phyloP scores from a whole-genome alignment of 371 early-diverging fungal species.

The Globomyces sp. region DNA sequence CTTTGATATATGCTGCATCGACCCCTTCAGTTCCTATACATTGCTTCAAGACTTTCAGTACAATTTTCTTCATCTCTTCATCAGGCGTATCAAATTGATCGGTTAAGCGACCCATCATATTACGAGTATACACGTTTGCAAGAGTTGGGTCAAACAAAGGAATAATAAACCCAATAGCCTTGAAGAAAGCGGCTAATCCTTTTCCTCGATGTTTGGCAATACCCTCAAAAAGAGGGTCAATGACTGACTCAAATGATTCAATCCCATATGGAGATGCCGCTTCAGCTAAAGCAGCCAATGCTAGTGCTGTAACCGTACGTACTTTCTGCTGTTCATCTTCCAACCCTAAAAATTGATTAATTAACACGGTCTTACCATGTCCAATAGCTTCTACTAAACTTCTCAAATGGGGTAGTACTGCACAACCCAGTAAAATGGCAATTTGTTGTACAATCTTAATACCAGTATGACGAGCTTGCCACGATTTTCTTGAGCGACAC shows the following conservation, averaged over 20 bases:
- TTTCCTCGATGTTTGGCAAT: conserved; percentile 94
- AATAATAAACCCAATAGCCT: conserved; percentile 95
- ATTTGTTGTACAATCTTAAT: conserved; percentile 96
- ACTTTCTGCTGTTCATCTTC: conserved; percentile 97
- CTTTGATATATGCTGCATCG: conserved; percentile 75
- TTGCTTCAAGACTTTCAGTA: conserved; percentile 94
- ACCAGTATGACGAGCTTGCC: conserved; percentile 99
- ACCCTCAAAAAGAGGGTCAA: conserved; percentile 91
- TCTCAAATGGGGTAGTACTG: conserved; percentile 91
- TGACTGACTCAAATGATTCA: conserved; percentile 89
- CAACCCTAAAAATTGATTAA: conserved; percentile 52
- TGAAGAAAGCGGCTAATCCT: conserved; percentile 95
- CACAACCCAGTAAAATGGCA: conserved; percentile 91
- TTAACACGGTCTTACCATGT: conserved; percentile 28
- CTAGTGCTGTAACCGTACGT: conserved; percentile 91
- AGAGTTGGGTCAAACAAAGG: conserved; percentile 96
- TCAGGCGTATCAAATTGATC: conserved; percentile 97
- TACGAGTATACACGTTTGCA: conserved; percentile 89
- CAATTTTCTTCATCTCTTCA: conserved; percentile 97
- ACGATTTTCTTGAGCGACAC: conserved; percentile 90
- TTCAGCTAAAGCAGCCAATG: conserved; percentile 94
- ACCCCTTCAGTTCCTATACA: conserved; percentile 94
- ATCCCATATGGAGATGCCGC: conserved; percentile 98
- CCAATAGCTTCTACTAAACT: conserved; percentile 88
- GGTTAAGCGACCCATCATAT: conserved; percentile 88